Base-by-base conservation (phyloP, 2,329 filamentous ascomycete species). In the Dactylonectria macrodidyma region DNA sequence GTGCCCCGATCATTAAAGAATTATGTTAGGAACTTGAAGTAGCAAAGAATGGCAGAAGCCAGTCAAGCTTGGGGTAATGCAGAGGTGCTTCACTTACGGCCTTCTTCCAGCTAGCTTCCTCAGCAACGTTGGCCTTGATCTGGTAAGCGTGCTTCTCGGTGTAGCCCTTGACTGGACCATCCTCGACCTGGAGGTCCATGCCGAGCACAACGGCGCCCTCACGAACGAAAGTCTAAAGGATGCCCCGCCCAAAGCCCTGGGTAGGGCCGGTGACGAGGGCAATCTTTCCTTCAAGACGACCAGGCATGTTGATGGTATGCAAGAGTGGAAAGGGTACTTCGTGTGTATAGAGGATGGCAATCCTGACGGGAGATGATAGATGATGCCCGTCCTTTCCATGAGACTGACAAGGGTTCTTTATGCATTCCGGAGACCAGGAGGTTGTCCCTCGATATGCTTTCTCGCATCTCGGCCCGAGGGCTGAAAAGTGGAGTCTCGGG, bases 81-180 rank as follows among this genome's bases (percentile, higher is more conserved):
- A 41, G 22, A 8, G 33, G 11, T 12, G n/a, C 3, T n/a, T 19
- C 2, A 51, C 70, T 48, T 62, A 69, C 68, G 38, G 67, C 63
- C 36, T 71, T 69, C 7, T 38, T 16, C 70, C 68, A 71, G 46
- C 62, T 69, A 8, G 65, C 68, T 11, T 72, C 68, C 58, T 72
- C 68, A 6, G 70, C 65, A 24, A 72, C 70, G 16, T 72, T 65
- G 63, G 70, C 70, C 30, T 71, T 54, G 44, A 72, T 70, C 57
- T 72, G 70, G 41, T 72, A 72, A 55, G 68, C 68, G 41, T 67
- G 68, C 55, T 59, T 65, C 54, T 72, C 68, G 5, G 54, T 47
- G 33, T 62, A 72, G 50, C 68, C 70, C 2, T 68, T 60, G 33
- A 68, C 66, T 16, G 58, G 66, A 2, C 68, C 68, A 38, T 72